Evolutionary conservation across 2,329 filamentous ascomycete species (phyloP).

Genomic region (Neobulgaria alba): DNA sequence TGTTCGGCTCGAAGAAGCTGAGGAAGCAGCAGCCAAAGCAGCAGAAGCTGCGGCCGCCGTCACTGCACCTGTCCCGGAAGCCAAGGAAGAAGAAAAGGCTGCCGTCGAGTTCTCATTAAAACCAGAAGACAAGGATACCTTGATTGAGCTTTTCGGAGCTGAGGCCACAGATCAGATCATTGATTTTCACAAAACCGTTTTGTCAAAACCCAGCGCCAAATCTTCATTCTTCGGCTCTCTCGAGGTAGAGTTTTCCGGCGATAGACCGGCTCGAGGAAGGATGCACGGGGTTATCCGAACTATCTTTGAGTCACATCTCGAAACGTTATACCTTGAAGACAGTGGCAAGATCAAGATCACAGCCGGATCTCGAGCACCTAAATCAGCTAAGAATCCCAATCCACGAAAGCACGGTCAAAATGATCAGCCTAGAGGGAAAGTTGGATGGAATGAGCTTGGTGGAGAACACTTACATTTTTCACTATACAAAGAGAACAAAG

Average conservation of each 20-base stretch:
- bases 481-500: conserved; percentile 70
- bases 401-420: conserved; percentile 10
- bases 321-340: conserved; percentile 51
- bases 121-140: conserved; percentile 35
- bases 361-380: conserved; percentile 21
- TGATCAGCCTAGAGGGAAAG: conserved; percentile 30
- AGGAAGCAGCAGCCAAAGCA: background rate
- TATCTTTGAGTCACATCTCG: conserved; percentile 54
- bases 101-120: conserved; percentile 27
- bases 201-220: conserved; percentile 45
- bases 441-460: conserved; percentile 56
- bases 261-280: conserved; percentile 52
- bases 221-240: conserved; percentile 46
- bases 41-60: background rate
- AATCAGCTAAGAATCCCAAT: conserved; percentile 5
- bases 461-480: conserved; percentile 67
- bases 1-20: background rate
- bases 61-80: background rate
- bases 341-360: conserved; percentile 51
- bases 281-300: conserved; percentile 50
- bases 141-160: conserved; percentile 42
- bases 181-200: conserved; percentile 44
- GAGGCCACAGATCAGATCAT: conserved; percentile 42
- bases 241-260: conserved; percentile 43
- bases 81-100: background rate